phyloP scores from a whole-genome alignment of 1,139 yeast species.

The Torulaspora globosa region DNA sequence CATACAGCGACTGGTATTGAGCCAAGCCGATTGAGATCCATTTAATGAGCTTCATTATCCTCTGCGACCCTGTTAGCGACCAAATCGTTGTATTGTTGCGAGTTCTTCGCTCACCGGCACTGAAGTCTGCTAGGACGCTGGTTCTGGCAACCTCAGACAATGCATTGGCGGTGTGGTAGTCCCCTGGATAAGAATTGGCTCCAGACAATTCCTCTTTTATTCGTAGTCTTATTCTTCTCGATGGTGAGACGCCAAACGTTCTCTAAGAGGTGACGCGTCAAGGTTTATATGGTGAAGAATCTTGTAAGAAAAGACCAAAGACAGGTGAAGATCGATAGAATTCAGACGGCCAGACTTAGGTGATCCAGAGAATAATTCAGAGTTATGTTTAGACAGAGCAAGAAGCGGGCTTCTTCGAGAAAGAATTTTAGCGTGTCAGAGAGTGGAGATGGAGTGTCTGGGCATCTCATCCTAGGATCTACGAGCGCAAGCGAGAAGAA shows the following conservation, averaged over 20 bases:
- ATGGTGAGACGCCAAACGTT: slow-evolving; percentile 6
- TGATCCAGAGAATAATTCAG: not conserved
- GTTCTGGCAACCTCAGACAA: too few relatives aligned
- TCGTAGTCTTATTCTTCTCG: not conserved
- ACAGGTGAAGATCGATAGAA: not conserved
- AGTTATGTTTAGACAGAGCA: slow-evolving; percentile 69
- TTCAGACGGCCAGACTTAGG: not conserved
- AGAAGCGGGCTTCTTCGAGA: slow-evolving; percentile 72
- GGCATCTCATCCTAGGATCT: slow-evolving; percentile 17
- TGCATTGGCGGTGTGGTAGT: too few relatives aligned
- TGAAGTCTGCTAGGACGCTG: too few relatives aligned
- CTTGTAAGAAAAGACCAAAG: not conserved
- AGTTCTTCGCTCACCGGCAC: too few relatives aligned
- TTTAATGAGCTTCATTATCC: not conserved
- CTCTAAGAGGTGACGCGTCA: slow-evolving; percentile 1
- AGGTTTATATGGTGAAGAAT: not conserved
- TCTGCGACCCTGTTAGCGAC: too few relatives aligned
- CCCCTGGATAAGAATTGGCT: too few relatives aligned
- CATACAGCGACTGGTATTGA: not conserved
- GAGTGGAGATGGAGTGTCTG: slow-evolving; percentile 10
- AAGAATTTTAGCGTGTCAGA: slow-evolving; percentile 52
- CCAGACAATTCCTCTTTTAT: not conserved
- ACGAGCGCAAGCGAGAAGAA: slow-evolving; percentile 30
- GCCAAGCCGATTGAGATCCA: not conserved
- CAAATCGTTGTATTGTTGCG: too few relatives aligned